Evolutionary conservation across 2,329 filamentous ascomycete species (phyloP).

Genomic region (Arthrobotrys conoides): DNA sequence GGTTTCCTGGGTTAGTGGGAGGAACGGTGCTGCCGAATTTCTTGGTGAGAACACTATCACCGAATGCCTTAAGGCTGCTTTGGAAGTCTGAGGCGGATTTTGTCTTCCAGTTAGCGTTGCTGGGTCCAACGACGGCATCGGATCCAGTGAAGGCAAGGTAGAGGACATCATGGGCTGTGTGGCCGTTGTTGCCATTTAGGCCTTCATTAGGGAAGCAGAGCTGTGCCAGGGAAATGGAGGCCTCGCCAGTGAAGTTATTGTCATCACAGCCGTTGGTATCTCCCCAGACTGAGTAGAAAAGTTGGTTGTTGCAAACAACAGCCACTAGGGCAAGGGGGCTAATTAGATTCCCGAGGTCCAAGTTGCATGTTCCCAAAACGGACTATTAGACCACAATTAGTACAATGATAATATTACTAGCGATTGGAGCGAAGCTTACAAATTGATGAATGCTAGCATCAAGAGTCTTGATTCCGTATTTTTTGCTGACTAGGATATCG

Average conservation of each 20-base stretch:
- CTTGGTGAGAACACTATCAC: slow-evolving; percentile 70
- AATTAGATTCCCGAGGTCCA: slow-evolving; percentile 68
- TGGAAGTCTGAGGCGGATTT: slow-evolving; percentile 71
- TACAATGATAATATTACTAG: background rate
- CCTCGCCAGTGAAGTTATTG: slow-evolving; percentile 71
- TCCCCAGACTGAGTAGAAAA: slow-evolving; percentile 75
- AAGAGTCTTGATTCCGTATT: slow-evolving; percentile 67
- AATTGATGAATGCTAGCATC: slow-evolving; percentile 72
- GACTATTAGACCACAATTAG: slow-evolving; percentile 18
- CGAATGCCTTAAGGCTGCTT: slow-evolving; percentile 70
- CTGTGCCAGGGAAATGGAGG: slow-evolving; percentile 73
- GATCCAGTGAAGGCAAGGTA: slow-evolving; percentile 75
- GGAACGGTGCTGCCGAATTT: slow-evolving; percentile 43
- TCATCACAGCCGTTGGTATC: slow-evolving; percentile 72
- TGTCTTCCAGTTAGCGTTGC: slow-evolving; percentile 73
- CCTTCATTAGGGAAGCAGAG: slow-evolving; percentile 71
- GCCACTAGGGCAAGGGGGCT: slow-evolving; percentile 72
- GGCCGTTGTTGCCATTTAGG: slow-evolving; percentile 73
- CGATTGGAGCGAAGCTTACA: slow-evolving; percentile 64
- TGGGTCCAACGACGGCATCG: slow-evolving; percentile 73
- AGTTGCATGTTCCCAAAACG: slow-evolving; percentile 47
- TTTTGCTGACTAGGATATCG: slow-evolving; percentile 67
- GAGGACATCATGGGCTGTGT: slow-evolving; percentile 73
- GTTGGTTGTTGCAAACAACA: slow-evolving; percentile 71
- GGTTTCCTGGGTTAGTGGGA: slow-evolving; percentile 72